Evolutionary conservation across 805 yeast genomes (phyloP).

Genomic region (Kuraishia borneana): DNA sequence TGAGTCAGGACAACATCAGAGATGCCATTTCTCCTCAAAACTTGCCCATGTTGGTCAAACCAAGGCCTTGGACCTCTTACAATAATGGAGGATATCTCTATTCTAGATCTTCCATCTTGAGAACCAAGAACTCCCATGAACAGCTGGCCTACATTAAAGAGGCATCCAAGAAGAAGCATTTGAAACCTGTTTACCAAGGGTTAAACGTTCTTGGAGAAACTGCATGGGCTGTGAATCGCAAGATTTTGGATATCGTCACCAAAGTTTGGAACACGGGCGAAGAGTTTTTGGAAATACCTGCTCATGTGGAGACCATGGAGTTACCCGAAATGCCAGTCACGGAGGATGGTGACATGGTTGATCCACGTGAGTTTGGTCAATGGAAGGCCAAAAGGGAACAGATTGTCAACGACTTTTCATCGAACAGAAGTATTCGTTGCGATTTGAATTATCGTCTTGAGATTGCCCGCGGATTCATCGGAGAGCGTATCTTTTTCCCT

Average conservation of each 20-base stretch:
- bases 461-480: conserved; percentile 86
- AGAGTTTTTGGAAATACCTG: conserved; percentile 62
- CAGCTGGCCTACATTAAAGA: conserved; percentile 82
- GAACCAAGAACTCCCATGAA: conserved; percentile 81
- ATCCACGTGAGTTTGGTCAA: conserved; percentile 58
- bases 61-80: conserved; percentile 80
- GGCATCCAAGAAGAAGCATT: conserved; percentile 58
- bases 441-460: conserved; percentile 89
- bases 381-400: conserved; percentile 56
- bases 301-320: conserved; percentile 27
- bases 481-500: conserved; percentile 70
- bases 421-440: conserved; percentile 79
- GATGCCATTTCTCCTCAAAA: conserved; percentile 75
- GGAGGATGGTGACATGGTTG: conserved; percentile 51
- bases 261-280: conserved; percentile 84
- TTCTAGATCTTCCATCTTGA: conserved; percentile 50
- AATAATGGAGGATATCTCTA: conserved; percentile 79
- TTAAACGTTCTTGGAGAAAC: conserved; percentile 79
- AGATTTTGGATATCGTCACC: conserved; percentile 56
- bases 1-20: conserved; percentile 54
- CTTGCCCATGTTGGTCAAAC: conserved; percentile 86
- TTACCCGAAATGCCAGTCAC: conserved; percentile 38
- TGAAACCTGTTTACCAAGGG: conserved; percentile 66
- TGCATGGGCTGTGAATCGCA: conserved; percentile 84
- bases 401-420: conserved; percentile 47